Evolutionary conservation across 2,329 filamentous ascomycete species (phyloP).

Genomic region (Ophiostoma ips): DNA sequence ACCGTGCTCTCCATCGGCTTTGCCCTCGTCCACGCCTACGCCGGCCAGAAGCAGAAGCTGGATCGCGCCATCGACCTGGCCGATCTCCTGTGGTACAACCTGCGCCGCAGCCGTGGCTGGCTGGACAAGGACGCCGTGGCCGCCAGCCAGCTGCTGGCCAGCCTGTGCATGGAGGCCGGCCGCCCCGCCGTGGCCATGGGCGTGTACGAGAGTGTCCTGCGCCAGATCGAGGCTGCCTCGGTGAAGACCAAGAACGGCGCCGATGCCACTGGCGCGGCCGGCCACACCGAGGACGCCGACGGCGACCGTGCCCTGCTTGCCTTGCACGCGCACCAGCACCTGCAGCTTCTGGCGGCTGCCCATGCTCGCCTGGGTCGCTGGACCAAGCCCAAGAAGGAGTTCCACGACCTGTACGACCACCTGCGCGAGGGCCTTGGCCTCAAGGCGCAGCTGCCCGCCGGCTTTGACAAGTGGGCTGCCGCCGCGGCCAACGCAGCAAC

Average conservation of each 20-base stretch:
- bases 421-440: conserved; percentile 10
- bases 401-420: conserved; percentile 13
- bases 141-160: conserved; percentile 19
- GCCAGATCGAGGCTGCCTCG: conserved; percentile 14
- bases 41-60: conserved; percentile 15
- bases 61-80: conserved; percentile 19
- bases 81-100: conserved; percentile 22
- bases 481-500: conserved; percentile 7
- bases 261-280: background rate
- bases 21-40: conserved; percentile 21
- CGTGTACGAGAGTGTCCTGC: conserved; percentile 19
- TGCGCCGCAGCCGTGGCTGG: conserved; percentile 20
- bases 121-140: conserved; percentile 19
- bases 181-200: conserved; percentile 18
- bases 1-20: conserved; percentile 20
- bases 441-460: conserved; percentile 8
- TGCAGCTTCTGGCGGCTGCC: conserved; percentile 13
- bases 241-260: background rate
- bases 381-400: conserved; percentile 16
- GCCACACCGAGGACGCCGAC: conserved; percentile 4
- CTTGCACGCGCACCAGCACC: conserved; percentile 12
- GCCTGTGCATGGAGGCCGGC: conserved; percentile 16
- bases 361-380: conserved; percentile 13
- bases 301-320: conserved; percentile 11
- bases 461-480: conserved; percentile 15